These are phyloP conservation scores for Lupinus albus DNA, from an alignment of 306 rosid species.

Conservation along the genomic window DNA sequence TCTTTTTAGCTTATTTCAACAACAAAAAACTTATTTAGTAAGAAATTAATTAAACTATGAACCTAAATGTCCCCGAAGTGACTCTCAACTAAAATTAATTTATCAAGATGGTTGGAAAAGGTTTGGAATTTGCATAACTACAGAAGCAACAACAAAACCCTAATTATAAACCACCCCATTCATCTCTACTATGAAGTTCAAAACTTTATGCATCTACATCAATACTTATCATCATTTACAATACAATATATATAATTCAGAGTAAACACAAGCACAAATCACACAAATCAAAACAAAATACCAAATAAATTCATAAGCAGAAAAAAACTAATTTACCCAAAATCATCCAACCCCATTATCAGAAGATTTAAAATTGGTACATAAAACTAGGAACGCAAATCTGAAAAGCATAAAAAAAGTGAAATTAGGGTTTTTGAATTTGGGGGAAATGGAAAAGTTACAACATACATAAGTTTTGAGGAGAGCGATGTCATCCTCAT, in stretches of 20 bases:
- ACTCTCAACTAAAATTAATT: neutral
- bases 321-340: neutral
- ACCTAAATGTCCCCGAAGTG: too few relatives aligned
- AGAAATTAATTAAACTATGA: too few relatives aligned
- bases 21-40: too few relatives aligned
- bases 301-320: neutral
- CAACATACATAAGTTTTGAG: constrained; percentile 72
- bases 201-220: neutral
- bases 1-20: too few relatives aligned
- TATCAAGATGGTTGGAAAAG: neutral
- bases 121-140: neutral
- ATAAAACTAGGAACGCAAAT: neutral
- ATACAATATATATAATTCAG: too few relatives aligned
- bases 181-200: constrained; percentile 13
- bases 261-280: neutral
- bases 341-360: neutral
- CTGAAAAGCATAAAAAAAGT: neutral
- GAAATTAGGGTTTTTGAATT: constrained; percentile 41
- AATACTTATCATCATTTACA: neutral
- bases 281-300: neutral
- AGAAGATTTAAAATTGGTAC: neutral
- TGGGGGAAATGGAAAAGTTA: neutral
- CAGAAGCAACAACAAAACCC: neutral
- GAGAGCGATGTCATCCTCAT: constrained; percentile 84
- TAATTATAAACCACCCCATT: neutral